Evolutionary conservation across 208 protist species (phyloP), one percentile per base, ranked within the genome.

Genomic region (Leishmania braziliensis): DNA sequence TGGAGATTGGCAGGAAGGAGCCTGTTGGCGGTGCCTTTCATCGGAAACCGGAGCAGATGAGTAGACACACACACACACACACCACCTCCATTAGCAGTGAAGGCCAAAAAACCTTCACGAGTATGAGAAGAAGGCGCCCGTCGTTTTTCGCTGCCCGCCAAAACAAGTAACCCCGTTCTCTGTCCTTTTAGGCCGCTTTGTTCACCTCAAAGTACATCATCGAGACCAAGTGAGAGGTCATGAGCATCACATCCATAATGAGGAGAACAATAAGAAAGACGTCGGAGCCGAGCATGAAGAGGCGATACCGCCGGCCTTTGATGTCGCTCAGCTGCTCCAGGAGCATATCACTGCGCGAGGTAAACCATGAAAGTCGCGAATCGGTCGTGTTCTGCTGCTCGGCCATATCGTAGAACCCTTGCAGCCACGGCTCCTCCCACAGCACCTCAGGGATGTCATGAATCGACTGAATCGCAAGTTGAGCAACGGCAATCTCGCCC

Each of bases 231-330:
- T 79, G 75, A 12, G 88, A 77, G 50, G 89, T 89, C 79, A 95
- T 89, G 63, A 90, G 87, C 72, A 90, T 68, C 18, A 94, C 90
- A 70, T 95, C 92, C 23, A 89, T 71, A 54, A 95, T 78, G 0
- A 95, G 82, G 48, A 95, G 73, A 29, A 92, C 85, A 77, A 95
- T 95, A 16, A 95, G 84, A 78, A 94, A 92, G 6, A 93, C 89
- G 77, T 95, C 92, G 20, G 90, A 92, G 39, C 92, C 89, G 14
- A 94, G 75, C 85, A 95, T 95, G 78, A 95, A 95, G n/a, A 95
- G 83, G 60, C 88, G 62, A 80, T 88, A 83, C 33, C 86, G 90
- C 16, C 92, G 83, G n/a, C 65, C 81, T 76, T 95, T 93, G 54
- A 93, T 88, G 73, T 88, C 84, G 8, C 79, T 85, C 48, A 95